Conservation (phyloP, 2,329 filamentous ascomycete species). For the Myriosclerotinia scirpicola region DNA sequence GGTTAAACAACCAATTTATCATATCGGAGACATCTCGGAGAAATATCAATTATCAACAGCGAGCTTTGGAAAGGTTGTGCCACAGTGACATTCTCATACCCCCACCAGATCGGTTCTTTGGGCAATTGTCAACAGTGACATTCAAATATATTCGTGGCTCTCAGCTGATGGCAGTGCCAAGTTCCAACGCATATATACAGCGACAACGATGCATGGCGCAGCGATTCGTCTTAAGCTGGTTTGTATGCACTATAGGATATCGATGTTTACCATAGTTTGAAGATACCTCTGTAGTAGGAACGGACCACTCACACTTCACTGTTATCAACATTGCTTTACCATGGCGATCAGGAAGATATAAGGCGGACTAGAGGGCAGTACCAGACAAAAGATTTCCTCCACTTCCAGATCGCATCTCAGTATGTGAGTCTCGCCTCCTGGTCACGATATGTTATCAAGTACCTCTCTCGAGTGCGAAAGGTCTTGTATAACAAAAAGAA, state of each 20-base stretch:
- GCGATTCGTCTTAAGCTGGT: background rate
- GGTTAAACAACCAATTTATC: background rate
- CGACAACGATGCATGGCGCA: background rate
- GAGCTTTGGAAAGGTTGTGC: background rate
- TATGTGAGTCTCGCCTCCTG: background rate
- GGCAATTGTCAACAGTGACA: background rate
- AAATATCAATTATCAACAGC: background rate
- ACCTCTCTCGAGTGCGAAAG: slow-evolving; percentile 1
- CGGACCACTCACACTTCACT: background rate
- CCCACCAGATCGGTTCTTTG: background rate
- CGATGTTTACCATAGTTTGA: background rate
- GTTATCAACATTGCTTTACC: background rate
- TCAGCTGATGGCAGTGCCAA: background rate
- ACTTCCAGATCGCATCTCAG: background rate
- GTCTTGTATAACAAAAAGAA: background rate
- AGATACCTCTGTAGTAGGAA: background rate
- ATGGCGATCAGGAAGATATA: background rate
- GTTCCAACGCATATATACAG: background rate
- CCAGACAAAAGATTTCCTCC: background rate
- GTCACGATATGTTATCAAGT: background rate
- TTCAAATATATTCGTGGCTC: background rate
- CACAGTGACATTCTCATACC: slow-evolving; percentile 8
- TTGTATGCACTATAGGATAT: background rate
- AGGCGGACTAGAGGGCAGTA: background rate
- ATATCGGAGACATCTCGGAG: background rate